Evolutionary conservation across 2,329 filamentous ascomycete genomes (phyloP).

Genomic region (Dryadomyces quercivorus): DNA sequence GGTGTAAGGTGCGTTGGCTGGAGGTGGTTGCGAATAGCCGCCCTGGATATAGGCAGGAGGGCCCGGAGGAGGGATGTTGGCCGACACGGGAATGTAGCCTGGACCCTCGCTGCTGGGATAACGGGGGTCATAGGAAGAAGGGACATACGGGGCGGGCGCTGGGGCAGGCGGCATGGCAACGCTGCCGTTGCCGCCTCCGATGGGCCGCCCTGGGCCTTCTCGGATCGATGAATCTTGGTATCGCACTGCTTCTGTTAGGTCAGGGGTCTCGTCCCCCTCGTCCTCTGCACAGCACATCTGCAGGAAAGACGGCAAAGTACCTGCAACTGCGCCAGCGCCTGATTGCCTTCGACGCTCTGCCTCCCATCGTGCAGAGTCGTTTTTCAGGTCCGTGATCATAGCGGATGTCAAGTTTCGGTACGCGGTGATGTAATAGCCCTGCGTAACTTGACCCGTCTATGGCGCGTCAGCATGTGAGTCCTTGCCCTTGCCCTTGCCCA

Average conservation of each 20-base stretch:
- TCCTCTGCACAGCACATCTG: background rate
- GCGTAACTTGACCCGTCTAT: conserved; percentile 46
- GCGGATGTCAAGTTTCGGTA: conserved; percentile 68
- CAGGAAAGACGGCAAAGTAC: conserved; percentile 39
- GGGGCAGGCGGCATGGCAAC: conserved; percentile 4
- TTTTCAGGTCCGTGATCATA: conserved; percentile 52
- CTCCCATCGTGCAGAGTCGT: conserved; percentile 50
- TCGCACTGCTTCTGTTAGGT: conserved; percentile 47
- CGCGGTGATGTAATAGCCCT: conserved; percentile 67
- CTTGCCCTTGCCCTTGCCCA: too few species aligned
- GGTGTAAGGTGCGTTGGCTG: background rate
- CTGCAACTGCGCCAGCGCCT: conserved; percentile 30
- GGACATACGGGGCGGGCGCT: conserved; percentile 8
- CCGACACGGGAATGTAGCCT: conserved; percentile 27
- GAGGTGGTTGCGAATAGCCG: background rate
- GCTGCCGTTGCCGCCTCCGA: conserved; percentile 3
- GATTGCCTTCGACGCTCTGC: conserved; percentile 44
- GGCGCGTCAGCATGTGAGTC: background rate
- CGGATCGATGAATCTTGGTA: conserved; percentile 35
- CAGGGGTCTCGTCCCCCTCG: background rate
- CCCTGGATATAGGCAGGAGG: background rate
- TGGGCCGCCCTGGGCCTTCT: conserved; percentile 8
- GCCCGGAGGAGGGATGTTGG: too few species aligned
- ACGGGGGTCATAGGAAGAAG: conserved; percentile 26
- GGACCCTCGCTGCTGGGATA: conserved; percentile 38